These are phyloP conservation scores for Thelonectria olida DNA, from an alignment of 2,329 filamentous ascomycete species.

Conservation along the genomic window DNA sequence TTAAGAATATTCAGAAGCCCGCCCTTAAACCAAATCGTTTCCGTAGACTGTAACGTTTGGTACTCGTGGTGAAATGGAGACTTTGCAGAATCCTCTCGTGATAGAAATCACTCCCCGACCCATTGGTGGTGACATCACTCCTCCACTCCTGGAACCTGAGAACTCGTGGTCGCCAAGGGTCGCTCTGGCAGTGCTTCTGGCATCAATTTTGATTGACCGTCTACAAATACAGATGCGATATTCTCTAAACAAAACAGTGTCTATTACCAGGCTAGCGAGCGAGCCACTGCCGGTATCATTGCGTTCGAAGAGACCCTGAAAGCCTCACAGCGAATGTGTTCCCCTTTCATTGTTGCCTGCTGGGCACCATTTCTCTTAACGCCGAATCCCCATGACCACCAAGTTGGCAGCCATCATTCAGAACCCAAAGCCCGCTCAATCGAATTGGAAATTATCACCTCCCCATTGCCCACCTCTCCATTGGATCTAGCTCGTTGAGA, in stretches of 20 bases:
- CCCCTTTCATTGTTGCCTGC: neutral
- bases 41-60: too few species aligned
- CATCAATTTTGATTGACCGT: neutral
- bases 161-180: neutral
- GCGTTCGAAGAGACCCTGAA: neutral
- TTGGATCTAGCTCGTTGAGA: constrained; percentile 53
- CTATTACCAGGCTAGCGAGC: neutral
- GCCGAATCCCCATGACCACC: constrained; percentile 9
- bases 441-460: constrained; percentile 12
- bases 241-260: neutral
- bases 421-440: constrained; percentile 2
- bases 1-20: too few species aligned
- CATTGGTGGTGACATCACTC: neutral
- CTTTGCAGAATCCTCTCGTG: neutral
- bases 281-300: neutral
- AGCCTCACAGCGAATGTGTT: constrained; percentile 5
- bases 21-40: too few species aligned
- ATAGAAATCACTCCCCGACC: neutral
- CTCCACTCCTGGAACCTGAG: neutral
- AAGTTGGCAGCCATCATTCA: constrained; percentile 10
- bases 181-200: neutral
- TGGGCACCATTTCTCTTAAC: constrained; percentile 8
- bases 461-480: neutral
- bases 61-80: too few species aligned
- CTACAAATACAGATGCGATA: neutral